Evolutionary conservation across 106 monocot species (phyloP).

Genomic region (Allium sativum): DNA sequence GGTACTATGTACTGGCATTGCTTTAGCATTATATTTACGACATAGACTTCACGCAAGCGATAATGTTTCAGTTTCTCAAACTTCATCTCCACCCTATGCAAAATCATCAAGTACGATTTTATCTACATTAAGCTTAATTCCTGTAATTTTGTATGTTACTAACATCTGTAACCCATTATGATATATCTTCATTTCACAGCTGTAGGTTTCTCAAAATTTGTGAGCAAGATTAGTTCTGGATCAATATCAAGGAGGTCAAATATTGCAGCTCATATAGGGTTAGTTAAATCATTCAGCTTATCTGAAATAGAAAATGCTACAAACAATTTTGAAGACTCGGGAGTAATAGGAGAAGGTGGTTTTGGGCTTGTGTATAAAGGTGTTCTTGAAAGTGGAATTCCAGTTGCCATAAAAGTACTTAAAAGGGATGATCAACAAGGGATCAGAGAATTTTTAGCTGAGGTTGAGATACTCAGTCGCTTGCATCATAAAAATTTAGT

Average conservation of each 20-base stretch:
- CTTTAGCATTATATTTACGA: constrained; percentile 40
- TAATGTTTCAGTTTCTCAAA: constrained; percentile 6
- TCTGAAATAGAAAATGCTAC: constrained; percentile 66
- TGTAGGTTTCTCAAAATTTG: constrained; percentile 15
- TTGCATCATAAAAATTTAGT: constrained; percentile 85
- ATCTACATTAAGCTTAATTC: not conserved
- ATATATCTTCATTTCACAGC: constrained; percentile 17
- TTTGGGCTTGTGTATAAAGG: constrained; percentile 82
- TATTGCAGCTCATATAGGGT: constrained; percentile 50
- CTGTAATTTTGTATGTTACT: no score
- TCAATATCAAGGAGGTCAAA: constrained; percentile 50
- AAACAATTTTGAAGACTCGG: constrained; percentile 45
- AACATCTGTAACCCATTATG: not conserved
- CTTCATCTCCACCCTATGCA: constrained; percentile 15
- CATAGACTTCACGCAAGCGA: constrained; percentile 5
- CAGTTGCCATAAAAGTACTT: constrained; percentile 72
- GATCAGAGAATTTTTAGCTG: constrained; percentile 63
- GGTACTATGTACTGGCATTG: constrained; percentile 33
- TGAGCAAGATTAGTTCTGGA: constrained; percentile 38
- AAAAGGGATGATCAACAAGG: constrained; percentile 83
- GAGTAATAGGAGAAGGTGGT: constrained; percentile 81
- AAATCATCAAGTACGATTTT: constrained; percentile 45
- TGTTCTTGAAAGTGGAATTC: constrained; percentile 47
- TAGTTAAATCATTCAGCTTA: constrained; percentile 51
- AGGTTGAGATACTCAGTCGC: constrained; percentile 90